phyloP scores from a whole-genome alignment of 768 basidiomycete genomes.

The Auricularia sp. region DNA sequence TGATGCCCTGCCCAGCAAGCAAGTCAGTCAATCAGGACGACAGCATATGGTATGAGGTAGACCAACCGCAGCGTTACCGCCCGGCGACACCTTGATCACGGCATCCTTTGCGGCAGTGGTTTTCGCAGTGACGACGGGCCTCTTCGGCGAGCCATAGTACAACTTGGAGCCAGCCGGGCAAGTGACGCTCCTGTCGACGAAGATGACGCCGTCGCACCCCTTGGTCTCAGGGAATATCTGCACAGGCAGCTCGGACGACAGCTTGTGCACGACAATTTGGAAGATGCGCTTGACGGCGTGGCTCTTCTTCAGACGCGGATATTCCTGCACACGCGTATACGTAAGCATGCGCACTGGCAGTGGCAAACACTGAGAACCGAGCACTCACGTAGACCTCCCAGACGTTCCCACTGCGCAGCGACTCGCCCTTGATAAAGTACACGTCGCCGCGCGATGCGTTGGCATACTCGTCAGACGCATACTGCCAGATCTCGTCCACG shows the following conservation, averaged over 20 bases:
- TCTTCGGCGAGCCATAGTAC: background rate
- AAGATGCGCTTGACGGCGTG: background rate
- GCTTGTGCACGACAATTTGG: background rate
- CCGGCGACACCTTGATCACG: background rate
- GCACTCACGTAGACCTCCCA: background rate
- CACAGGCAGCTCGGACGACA: background rate
- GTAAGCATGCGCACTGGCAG: background rate
- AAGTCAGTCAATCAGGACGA: background rate
- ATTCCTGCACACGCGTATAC: background rate
- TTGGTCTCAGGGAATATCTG: background rate
- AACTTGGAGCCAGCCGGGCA: background rate
- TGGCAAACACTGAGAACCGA: too few species aligned
- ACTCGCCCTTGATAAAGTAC: background rate
- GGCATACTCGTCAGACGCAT: background rate
- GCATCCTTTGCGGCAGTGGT: background rate
- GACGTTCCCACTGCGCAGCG: background rate
- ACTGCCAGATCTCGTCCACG: background rate
- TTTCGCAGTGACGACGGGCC: background rate
- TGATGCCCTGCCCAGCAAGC: background rate
- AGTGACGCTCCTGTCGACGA: background rate
- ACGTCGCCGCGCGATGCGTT: background rate
- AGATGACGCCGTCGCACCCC: constrained; percentile 1
- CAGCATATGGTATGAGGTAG: background rate
- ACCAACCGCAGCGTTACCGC: background rate
- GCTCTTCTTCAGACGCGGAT: background rate